phyloP scores from a whole-genome alignment of 345 rosid genomes.

The Ceriops zippeliana region DNA sequence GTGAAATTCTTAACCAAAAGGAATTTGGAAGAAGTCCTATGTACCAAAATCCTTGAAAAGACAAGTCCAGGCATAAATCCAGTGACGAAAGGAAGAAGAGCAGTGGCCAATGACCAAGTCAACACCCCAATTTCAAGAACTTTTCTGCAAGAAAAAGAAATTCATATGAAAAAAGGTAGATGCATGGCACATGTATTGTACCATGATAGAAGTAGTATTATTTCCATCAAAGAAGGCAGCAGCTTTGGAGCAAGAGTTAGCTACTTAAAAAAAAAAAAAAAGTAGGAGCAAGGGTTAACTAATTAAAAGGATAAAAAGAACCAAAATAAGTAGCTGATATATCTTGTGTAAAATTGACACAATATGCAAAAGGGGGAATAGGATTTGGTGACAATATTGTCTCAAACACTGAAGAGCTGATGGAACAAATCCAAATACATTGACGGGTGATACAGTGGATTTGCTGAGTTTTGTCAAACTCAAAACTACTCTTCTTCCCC shows the following conservation, averaged over 20 bases:
- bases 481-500: no score
- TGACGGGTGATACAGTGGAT: no score
- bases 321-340: no score
- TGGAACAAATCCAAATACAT: no score
- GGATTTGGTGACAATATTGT: no score
- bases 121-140: constrained; percentile 83
- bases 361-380: no score
- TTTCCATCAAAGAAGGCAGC: no score
- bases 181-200: neutral
- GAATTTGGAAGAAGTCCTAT: constrained; percentile 10
- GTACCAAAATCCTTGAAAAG: constrained; percentile 75
- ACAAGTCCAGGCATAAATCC: constrained; percentile 90
- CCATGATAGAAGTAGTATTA: neutral
- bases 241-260: neutral
- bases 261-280: no score
- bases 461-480: no score
- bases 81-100: constrained; percentile 74
- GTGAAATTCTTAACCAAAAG: neutral
- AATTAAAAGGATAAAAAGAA: neutral
- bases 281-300: no score
- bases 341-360: no score
- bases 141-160: constrained; percentile 44
- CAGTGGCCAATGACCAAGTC: constrained; percentile 85
- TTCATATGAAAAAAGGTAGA: neutral
- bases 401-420: no score